Evolutionary conservation across 306 rosid species (phyloP).

Genomic region (Glycyrrhiza uralensis): DNA sequence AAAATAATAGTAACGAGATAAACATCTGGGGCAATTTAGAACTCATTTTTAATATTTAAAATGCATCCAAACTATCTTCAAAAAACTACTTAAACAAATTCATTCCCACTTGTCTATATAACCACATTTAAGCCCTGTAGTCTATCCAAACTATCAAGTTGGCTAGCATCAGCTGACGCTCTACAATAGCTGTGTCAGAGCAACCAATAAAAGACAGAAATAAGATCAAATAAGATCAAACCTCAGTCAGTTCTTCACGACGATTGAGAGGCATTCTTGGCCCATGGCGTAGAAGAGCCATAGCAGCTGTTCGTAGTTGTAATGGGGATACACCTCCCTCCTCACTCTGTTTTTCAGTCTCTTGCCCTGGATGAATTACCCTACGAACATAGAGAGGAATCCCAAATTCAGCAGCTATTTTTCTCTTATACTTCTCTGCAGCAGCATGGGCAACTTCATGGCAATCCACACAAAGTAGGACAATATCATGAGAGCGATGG

Average conservation of each 20-base stretch:
- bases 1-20: neutral
- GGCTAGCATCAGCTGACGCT: neutral
- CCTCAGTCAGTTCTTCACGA: conserved; percentile 73
- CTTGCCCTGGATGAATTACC: conserved; percentile 58
- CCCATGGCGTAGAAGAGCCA: conserved; percentile 93
- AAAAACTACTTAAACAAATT: neutral
- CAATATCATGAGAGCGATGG: conserved; percentile 96
- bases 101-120: neutral
- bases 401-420: conserved; percentile 79
- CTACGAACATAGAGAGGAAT: conserved; percentile 83
- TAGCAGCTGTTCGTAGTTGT: conserved; percentile 83
- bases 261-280: conserved; percentile 85
- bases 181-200: conserved; percentile 1
- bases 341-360: conserved; percentile 31
- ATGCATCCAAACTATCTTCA: neutral
- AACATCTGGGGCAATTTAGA: conserved; percentile 4
- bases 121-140: conserved; percentile 5
- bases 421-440: conserved; percentile 89
- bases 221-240: conserved; percentile 27
- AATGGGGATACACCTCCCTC: conserved; percentile 91
- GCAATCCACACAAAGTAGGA: conserved; percentile 96
- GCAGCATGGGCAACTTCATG: conserved; percentile 96
- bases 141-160: neutral
- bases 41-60: conserved; percentile 15
- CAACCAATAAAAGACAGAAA: conserved; percentile 11